Evolutionary conservation across 2,329 filamentous ascomycete species (phyloP).

Genomic region (Ophiocordyceps camponoti-leonardi): DNA sequence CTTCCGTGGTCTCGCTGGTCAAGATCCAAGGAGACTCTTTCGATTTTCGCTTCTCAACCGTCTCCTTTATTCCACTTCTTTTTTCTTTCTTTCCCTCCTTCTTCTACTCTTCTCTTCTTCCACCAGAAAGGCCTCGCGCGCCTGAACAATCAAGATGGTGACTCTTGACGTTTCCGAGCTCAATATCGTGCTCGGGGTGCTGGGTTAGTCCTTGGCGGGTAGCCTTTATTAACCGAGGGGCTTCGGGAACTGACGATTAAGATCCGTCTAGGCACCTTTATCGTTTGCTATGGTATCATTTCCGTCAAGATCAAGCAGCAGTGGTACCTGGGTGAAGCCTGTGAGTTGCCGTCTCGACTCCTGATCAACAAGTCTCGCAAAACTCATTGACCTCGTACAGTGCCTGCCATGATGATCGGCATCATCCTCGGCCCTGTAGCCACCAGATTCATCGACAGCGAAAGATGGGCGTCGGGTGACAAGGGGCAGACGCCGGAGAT

Average conservation of each 20-base stretch:
- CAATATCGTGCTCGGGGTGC: slow-evolving; percentile 29
- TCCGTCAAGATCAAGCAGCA: slow-evolving; percentile 33
- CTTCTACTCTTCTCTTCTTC: neutral
- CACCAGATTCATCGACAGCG: slow-evolving; percentile 31
- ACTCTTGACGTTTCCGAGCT: slow-evolving; percentile 29
- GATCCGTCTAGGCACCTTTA: slow-evolving; percentile 23
- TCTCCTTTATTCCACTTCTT: neutral
- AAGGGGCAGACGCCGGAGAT: slow-evolving; percentile 17
- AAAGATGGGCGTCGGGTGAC: slow-evolving; percentile 9
- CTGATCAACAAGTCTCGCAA: no score
- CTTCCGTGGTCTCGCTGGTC: neutral
- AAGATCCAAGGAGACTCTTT: neutral
- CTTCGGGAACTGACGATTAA: neutral
- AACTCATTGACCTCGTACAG: slow-evolving; percentile 14
- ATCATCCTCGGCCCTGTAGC: slow-evolving; percentile 35
- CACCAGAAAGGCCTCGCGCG: neutral
- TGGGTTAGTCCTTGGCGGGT: slow-evolving; percentile 16
- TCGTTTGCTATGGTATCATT: slow-evolving; percentile 28
- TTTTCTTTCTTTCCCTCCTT: neutral
- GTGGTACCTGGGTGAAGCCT: slow-evolving; percentile 37
- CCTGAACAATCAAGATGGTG: neutral
- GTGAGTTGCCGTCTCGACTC: slow-evolving; percentile 24
- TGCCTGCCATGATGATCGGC: slow-evolving; percentile 36
- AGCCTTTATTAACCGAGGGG: neutral
- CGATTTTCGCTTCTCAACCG: neutral